Conservation (phyloP, 352 stramenopile species). For the Phytophthora crassamura region DNA sequence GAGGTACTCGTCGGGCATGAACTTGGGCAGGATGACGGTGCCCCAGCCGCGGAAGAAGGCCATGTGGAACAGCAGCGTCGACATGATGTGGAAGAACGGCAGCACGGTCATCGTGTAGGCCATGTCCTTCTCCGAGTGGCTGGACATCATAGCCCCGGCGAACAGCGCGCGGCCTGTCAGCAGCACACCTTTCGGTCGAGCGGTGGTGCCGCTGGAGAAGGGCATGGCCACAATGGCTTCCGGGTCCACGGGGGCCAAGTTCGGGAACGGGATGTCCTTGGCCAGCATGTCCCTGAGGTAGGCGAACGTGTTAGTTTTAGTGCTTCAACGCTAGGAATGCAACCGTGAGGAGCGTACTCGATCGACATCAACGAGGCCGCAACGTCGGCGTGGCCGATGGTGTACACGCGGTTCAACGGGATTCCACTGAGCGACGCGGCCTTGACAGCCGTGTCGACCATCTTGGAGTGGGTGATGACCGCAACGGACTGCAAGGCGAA, state of each 20-base stretch:
- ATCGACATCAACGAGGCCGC: conserved; percentile 30
- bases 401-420: conserved; percentile 32
- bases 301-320: background rate
- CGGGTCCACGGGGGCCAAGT: conserved; percentile 28
- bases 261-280: conserved; percentile 35
- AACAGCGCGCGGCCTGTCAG: conserved; percentile 85
- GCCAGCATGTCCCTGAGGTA: conserved; percentile 34
- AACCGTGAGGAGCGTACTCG: conserved; percentile 28
- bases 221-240: conserved; percentile 62
- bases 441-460: conserved; percentile 35
- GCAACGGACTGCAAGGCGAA: conserved; percentile 27
- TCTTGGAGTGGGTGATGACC: conserved; percentile 44
- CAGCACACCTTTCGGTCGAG: conserved; percentile 90
- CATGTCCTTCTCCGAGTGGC: conserved; percentile 47
- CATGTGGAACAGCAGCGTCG: conserved; percentile 73
- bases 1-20: conserved; percentile 90
- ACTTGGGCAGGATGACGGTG: conserved; percentile 84
- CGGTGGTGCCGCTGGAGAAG: conserved; percentile 94
- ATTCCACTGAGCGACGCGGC: conserved; percentile 30
- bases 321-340: background rate
- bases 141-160: conserved; percentile 69
- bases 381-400: conserved; percentile 28
- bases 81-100: conserved; percentile 96
- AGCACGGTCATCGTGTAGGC: conserved; percentile 55
- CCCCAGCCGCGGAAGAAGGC: conserved; percentile 65